These are phyloP conservation scores for Exophiala alcalophila DNA, from an alignment of 2,329 filamentous ascomycete genomes.

Conservation along the genomic window DNA sequence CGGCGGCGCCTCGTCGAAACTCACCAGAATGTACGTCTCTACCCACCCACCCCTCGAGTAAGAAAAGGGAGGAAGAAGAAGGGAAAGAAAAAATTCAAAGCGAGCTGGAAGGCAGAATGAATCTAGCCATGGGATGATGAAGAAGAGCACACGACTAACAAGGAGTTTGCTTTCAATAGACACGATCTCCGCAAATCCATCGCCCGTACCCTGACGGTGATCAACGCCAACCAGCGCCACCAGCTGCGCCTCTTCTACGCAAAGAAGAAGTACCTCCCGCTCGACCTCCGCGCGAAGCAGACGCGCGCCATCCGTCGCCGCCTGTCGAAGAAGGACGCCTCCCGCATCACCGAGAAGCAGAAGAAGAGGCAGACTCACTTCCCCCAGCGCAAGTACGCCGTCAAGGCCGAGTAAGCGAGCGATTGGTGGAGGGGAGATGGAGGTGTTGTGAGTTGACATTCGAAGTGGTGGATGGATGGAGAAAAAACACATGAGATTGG, in stretches of 20 bases:
- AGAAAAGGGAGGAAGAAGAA: slow-evolving; percentile 22
- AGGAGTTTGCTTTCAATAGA: slow-evolving; percentile 51
- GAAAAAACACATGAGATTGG: not conserved
- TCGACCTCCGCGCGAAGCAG: slow-evolving; percentile 98
- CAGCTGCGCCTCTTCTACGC: slow-evolving; percentile 99
- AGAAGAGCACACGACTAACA: not conserved
- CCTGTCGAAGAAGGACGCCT: slow-evolving; percentile 86
- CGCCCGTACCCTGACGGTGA: slow-evolving; percentile 96
- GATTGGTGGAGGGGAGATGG: slow-evolving; percentile 35
- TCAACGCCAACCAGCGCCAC: slow-evolving; percentile 98
- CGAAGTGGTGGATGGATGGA: slow-evolving; percentile 30
- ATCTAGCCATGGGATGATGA: not conserved
- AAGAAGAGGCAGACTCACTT: slow-evolving; percentile 96
- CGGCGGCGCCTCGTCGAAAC: slow-evolving; percentile 81
- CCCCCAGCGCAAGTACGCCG: slow-evolving; percentile 96
- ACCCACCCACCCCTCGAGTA: too few species aligned
- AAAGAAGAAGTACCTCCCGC: slow-evolving; percentile 98
- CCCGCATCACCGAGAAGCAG: slow-evolving; percentile 83
- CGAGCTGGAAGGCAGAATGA: not conserved
- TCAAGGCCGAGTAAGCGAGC: slow-evolving; percentile 63
- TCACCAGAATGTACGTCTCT: slow-evolving; percentile 86
- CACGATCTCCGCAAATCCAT: slow-evolving; percentile 99
- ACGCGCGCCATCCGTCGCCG: slow-evolving; percentile 96
- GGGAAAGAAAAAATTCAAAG: not conserved
- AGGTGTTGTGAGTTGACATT: slow-evolving; percentile 32